Evolutionary conservation across 441 rosid genomes (phyloP), one percentile per base, ranked within the genome.

Genomic region (Erodium moschatum): DNA sequence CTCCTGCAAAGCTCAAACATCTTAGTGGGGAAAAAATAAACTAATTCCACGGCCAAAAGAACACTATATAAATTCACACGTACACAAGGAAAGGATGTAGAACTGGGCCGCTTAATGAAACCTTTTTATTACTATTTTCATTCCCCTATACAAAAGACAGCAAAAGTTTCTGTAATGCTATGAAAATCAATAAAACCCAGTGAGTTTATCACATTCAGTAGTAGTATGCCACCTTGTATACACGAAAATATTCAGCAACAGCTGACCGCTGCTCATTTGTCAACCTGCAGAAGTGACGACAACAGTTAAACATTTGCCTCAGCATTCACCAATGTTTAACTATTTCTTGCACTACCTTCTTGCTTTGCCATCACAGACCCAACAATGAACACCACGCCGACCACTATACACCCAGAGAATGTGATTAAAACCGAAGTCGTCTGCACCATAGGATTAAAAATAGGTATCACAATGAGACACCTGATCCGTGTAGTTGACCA

Each of bases 321-420:
- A 66, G 6, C 19, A 66, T 61, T 24, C 61, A 50, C 11, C 64
- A 38, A 69, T 11, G 54, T 48, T 33, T 64, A 65, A 67, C 44
- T 19, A 24, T 42, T 62, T 70, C 48, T 9, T 18, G 66, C 50
- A 72, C 72, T 71, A 89, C 98, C 96, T 87, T 79, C 95, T 88
- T 60, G 97, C 97, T 86, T 84, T 93, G 58, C 85, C 85, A 81
- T 93, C 96, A 81, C 95, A 93, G 77, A 93, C 98, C 98, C 97
- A 93, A 78, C 96, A 93, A 69, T 93, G 98, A 74, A 93, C 97
- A 71, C 98, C 97, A 79, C 92, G 96, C 0, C 96, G 87, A n/a
- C 98, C 98, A 66, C 97, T 93, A 70, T 79, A 93, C 68, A 86
- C 97, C 96, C 97, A 91, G 65, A 93, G 95, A 42, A 92, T 84